These are phyloP conservation scores for Lizonia empirigonia DNA, from an alignment of 2,329 filamentous ascomycete species.

Conservation along the genomic window DNA sequence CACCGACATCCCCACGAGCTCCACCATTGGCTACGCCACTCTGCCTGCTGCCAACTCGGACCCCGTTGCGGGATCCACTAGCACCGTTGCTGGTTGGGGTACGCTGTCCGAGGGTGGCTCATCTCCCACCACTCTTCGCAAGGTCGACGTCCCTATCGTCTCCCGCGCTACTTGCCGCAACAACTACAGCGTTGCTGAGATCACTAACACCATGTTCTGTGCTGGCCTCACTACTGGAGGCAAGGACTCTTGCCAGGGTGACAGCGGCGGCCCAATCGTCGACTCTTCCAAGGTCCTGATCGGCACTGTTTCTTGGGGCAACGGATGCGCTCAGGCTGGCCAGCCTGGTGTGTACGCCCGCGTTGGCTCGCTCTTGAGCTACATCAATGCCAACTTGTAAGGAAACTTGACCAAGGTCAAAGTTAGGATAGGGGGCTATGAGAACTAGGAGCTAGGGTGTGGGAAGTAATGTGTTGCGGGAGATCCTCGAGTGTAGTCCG, in stretches of 20 bases:
- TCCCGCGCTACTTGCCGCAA: slow-evolving; percentile 30
- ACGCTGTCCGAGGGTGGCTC: slow-evolving; percentile 18
- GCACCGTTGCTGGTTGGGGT: slow-evolving; percentile 38
- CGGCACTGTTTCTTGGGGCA: slow-evolving; percentile 34
- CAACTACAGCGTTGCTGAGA: slow-evolving; percentile 22
- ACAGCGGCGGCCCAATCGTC: slow-evolving; percentile 37
- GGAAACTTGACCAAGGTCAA: not conserved
- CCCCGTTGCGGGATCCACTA: slow-evolving; percentile 26
- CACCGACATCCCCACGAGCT: slow-evolving; percentile 30
- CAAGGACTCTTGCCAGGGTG: slow-evolving; percentile 44
- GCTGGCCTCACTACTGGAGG: slow-evolving; percentile 33
- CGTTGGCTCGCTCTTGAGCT: slow-evolving; percentile 22
- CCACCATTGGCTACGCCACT: slow-evolving; percentile 30
- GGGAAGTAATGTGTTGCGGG: not conserved
- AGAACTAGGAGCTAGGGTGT: not conserved
- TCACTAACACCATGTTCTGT: slow-evolving; percentile 39
- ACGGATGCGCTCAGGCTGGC: slow-evolving; percentile 31
- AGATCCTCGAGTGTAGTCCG: not conserved
- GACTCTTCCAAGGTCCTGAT: slow-evolving; percentile 18
- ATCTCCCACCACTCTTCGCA: slow-evolving; percentile 25
- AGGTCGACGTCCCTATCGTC: slow-evolving; percentile 39
- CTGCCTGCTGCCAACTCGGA: slow-evolving; percentile 32
- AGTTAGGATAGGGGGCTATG: not conserved
- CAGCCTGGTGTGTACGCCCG: slow-evolving; percentile 37
- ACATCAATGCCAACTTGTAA: slow-evolving; percentile 28